Evolutionary conservation across 2,329 filamentous ascomycete genomes (phyloP).

Genomic region (Nemania diffusa): DNA sequence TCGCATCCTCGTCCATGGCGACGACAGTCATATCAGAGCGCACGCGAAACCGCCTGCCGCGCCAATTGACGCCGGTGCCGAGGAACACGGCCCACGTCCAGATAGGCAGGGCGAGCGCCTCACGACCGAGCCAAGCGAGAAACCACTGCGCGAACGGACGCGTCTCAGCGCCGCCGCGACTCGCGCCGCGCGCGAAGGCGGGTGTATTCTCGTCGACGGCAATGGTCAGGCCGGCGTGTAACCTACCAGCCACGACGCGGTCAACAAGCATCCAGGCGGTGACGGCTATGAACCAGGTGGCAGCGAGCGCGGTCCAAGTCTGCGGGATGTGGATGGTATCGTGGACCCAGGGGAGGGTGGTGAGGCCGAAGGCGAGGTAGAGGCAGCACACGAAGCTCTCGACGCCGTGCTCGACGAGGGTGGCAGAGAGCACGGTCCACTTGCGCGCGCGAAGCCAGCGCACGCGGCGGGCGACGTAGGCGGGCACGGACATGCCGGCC

Average conservation of each 20-base stretch:
- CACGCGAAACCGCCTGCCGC: conserved; percentile 84
- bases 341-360: conserved; percentile 74
- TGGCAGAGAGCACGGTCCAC: conserved; percentile 89
- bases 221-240: conserved; percentile 79
- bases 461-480: conserved; percentile 83
- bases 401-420: conserved; percentile 90
- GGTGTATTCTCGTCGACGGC: conserved; percentile 79
- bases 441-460: conserved; percentile 94
- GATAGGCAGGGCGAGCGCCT: conserved; percentile 84
- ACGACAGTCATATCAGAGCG: conserved; percentile 84
- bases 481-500: conserved; percentile 77
- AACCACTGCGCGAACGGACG: conserved; percentile 78
- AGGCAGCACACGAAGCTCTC: conserved; percentile 86
- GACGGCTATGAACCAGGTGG: conserved; percentile 74
- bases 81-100: conserved; percentile 91
- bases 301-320: conserved; percentile 74
- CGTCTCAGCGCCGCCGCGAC: conserved; percentile 54
- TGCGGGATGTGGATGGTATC: conserved; percentile 62
- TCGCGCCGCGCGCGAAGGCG: conserved; percentile 69
- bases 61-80: conserved; percentile 88
- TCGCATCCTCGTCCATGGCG: conserved; percentile 49
- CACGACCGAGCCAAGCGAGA: conserved; percentile 84
- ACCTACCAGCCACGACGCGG: conserved; percentile 74
- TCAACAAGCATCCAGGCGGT: conserved; percentile 79
- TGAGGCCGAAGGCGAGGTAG: conserved; percentile 82